Base-by-base conservation (phyloP, 169 alveolate species). In the Plasmodium cynomolgi region DNA sequence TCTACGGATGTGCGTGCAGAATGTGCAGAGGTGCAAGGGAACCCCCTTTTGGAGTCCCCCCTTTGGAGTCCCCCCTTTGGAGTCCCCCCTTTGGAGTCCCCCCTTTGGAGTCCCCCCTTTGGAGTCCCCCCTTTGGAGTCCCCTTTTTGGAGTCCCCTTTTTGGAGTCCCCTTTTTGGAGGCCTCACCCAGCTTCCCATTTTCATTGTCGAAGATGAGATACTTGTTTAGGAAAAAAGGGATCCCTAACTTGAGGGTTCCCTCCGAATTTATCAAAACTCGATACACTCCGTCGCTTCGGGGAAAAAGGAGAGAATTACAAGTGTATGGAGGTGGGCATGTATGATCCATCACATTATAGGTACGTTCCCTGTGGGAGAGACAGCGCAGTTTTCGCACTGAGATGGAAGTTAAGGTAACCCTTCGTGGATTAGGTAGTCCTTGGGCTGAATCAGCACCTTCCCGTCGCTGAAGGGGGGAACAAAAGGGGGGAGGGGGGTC, bases 391-490 rank as follows among this genome's bases (percentile, higher is more conserved):
- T 37, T 37, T 54, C 37, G 41, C 31, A 26, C 20, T 68, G 77
- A 3, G 5, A 13, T 26, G 44, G 7, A 72, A n/a, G 56, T 23
- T 54, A 34, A 50, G 31, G 29, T 11, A 33, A 86, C 93, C 86
- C 85, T 75, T 86, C 85, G 54, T 86, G 47, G 79, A 86, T 86
- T 75, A 86, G 79, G 33, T 86, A 86, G 47, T 86, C 93, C 15
- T 77, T 34, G 29, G 93, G 93, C 1, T 47, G 29, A 13, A 86
- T 17, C 23, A 86, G 31, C 72, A 86, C 81, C 29, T 47, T 41
- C 44, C 75, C 82, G 17, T 86, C 93, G 0, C 93, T 86, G 50
- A 23, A 39, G 29, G 26, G 47, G 23, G 33, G 5, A 84, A 20
- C 68, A n/a, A 84, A 34, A 41, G 20, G 29, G 26, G 31, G 39